A percentile compares a stretch with the other conserved stretches of the same genome.
Evolutionary conservation across 768 basidiomycete species (phyloP).

Genomic region (Fibroporia radiculosa): DNA sequence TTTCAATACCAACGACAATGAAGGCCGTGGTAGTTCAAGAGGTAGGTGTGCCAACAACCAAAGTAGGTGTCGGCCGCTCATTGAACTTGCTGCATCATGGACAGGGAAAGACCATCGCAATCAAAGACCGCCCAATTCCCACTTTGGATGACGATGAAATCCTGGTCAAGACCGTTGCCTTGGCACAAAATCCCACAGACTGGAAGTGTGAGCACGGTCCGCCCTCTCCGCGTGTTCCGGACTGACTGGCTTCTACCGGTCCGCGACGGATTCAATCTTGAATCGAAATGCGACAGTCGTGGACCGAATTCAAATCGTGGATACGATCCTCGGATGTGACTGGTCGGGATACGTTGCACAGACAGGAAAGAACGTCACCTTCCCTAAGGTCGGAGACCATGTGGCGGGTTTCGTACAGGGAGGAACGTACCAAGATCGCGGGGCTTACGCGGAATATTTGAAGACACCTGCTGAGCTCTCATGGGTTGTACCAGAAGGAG

Average conservation of each 20-base stretch:
- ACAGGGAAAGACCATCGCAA: slow-evolving; percentile 2
- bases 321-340: slow-evolving; percentile 17
- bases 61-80: no score
- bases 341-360: slow-evolving; percentile 17
- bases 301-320: slow-evolving; percentile 3
- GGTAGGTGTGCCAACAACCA: slow-evolving; percentile 15
- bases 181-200: slow-evolving; percentile 10
- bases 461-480: slow-evolving; percentile 12
- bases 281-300: slow-evolving; percentile 7
- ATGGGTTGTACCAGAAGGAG: slow-evolving; percentile 9
- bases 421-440: slow-evolving; percentile 6
- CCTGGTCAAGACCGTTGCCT: slow-evolving; percentile 9
- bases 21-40: slow-evolving; percentile 17
- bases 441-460: slow-evolving; percentile 20
- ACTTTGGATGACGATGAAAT: slow-evolving; percentile 10
- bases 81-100: no score
- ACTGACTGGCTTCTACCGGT: neutral
- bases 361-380: slow-evolving; percentile 13
- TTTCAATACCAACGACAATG: slow-evolving; percentile 13
- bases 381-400: slow-evolving; percentile 16
- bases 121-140: slow-evolving; percentile 8
- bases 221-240: neutral
- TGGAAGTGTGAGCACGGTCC: slow-evolving; percentile 1
- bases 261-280: neutral
- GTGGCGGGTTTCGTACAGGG: slow-evolving; percentile 19